These are phyloP conservation scores for Durusdinium trenchii DNA, from an alignment of 73 alveolate genomes.

Conservation along the genomic window DNA sequence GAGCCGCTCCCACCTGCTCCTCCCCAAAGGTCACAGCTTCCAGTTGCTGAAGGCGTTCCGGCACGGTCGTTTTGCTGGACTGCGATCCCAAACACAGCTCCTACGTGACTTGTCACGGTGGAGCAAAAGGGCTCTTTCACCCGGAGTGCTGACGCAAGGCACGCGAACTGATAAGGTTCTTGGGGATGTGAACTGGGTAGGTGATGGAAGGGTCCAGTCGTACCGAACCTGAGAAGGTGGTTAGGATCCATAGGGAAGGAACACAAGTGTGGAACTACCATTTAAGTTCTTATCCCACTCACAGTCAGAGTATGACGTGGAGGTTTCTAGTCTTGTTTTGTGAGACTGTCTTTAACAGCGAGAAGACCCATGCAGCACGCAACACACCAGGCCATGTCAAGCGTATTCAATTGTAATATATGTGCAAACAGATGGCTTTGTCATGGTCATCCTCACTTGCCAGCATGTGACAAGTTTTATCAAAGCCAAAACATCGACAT, in stretches of 20 bases:
- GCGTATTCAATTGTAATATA: no score
- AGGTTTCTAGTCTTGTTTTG: no score
- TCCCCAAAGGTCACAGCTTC: conserved; percentile 19
- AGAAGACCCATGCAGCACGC: no score
- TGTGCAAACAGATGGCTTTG: no score
- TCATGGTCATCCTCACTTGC: neutral
- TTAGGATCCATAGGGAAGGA: no score
- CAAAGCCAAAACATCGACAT: neutral
- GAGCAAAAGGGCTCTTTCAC: neutral
- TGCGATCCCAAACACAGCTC: neutral
- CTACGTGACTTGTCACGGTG: neutral
- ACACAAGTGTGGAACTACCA: no score
- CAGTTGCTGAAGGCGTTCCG: conserved; percentile 28
- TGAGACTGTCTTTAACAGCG: no score
- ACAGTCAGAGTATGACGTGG: no score
- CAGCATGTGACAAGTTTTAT: neutral
- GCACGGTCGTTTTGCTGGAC: neutral
- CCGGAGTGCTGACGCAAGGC: neutral
- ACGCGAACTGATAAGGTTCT: neutral
- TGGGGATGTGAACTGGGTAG: neutral
- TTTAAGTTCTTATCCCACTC: no score
- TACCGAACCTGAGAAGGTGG: no score
- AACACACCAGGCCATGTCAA: no score
- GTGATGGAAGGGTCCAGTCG: neutral
- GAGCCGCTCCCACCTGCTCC: neutral